Base-by-base conservation (phyloP, 805 yeast species). In the Saccharomyces eubayanus region DNA sequence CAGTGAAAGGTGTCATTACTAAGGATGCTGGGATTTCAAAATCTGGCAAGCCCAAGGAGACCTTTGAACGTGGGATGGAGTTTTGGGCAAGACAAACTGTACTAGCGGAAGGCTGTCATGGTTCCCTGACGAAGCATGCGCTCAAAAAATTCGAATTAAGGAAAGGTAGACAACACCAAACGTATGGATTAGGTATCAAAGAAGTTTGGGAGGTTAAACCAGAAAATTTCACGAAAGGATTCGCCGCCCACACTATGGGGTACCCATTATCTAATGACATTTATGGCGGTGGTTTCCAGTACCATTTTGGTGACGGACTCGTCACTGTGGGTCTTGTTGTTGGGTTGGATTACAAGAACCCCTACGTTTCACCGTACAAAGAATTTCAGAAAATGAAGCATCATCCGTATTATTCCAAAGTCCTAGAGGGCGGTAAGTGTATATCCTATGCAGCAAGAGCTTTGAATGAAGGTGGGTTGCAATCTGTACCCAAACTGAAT, bases 91-190 rank as follows among this genome's bases (percentile, higher is more conserved):
- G 94, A 62, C 76, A 85, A 55, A 91, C 97, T 0, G 86, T 94
- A 16, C 77, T 94, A 31, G 96, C 96, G 5, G 99, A 94, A 72
- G 99, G 99, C n/a, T 94, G 99, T 67, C 98, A 91, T 71, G 99
- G 99, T 0, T 90, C 97, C 1, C 74, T 94, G 52, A 77, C 91
- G 11, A 92, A 94, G 67, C 80, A 86, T 65, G 84, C 82, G 0
- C 85, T 92, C 51, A 73, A 77, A 52, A 81, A 84, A 62, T 92
- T 72, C 70, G 76, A 83, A 46, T 73, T 94, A 56, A 80, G 97
- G 54, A 76, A 78, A 50, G 79, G 80, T 31, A 77, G 80, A 51
- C 53, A 55, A 21, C 84, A 84, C 20, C 99, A 94, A 73, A 90
- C 98, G 0, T 94, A 94, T 71, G 99, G 99, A 11, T 70, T 94